Evolutionary conservation across 495 filamentous ascomycete genomes (phyloP).

Genomic region (Letharia lupina): DNA sequence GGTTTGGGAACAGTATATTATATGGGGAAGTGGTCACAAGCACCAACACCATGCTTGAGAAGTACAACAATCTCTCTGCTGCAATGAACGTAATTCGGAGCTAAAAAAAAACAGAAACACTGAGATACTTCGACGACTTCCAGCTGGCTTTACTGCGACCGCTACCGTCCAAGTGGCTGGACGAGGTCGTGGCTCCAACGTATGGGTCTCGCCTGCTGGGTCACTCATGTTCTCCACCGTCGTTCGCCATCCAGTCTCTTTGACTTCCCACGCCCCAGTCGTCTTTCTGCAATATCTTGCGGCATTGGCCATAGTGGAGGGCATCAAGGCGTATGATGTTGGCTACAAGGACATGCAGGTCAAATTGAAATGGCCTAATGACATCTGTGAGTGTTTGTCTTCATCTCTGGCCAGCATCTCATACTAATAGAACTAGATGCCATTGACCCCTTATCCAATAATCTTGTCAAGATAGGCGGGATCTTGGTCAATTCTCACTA

Average conservation of each 20-base stretch:
- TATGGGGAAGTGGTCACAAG: constrained; percentile 93
- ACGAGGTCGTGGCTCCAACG: constrained; percentile 83
- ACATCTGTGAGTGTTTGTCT: constrained; percentile 52
- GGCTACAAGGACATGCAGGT: constrained; percentile 69
- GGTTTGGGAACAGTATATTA: constrained; percentile 70
- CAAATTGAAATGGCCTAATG: constrained; percentile 95
- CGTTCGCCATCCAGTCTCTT: constrained; percentile 66
- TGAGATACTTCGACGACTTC: constrained; percentile 63
- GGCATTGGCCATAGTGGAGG: constrained; percentile 81
- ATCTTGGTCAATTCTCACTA: constrained; percentile 89
- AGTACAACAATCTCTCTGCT: constrained; percentile 41
- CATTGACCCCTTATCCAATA: constrained; percentile 54
- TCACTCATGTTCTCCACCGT: constrained; percentile 79
- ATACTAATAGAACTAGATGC: constrained; percentile 46
- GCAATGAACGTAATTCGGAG: not conserved
- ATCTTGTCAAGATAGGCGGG: constrained; percentile 86
- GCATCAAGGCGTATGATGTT: constrained; percentile 67
- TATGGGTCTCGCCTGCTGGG: constrained; percentile 90
- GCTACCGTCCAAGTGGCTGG: constrained; percentile 89
- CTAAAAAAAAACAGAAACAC: constrained; percentile 53
- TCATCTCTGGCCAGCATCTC: not conserved
- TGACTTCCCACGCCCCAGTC: constrained; percentile 67
- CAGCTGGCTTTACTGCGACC: constrained; percentile 75
- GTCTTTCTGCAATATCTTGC: constrained; percentile 92
- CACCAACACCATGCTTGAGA: constrained; percentile 91